Conservation (phyloP, 148 eudicot genomes). For the Amaranthus cruentus region DNA sequence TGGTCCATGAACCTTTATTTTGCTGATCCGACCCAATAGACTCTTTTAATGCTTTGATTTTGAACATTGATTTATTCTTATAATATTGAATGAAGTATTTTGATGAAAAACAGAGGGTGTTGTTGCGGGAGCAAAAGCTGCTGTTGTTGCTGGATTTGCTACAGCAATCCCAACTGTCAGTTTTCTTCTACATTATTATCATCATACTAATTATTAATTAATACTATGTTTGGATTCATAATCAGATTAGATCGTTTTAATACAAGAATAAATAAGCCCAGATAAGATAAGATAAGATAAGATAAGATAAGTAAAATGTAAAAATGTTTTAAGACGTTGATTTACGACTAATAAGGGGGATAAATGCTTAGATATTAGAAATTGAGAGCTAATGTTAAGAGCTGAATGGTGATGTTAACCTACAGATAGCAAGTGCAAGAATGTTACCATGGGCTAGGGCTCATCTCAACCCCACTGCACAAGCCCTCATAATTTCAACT, state of each 20-base stretch:
- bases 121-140: conserved; percentile 91
- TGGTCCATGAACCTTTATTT: no score
- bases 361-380: no score
- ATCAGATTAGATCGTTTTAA: no score
- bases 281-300: no score
- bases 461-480: conserved; percentile 79
- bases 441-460: conserved; percentile 93
- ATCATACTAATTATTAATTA: no score
- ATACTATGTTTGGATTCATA: no score
- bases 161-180: conserved; percentile 83
- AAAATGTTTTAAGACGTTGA: no score
- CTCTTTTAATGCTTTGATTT: not conserved
- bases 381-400: no score
- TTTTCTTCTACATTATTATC: not conserved
- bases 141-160: conserved; percentile 66
- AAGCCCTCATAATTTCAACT: conserved; percentile 85
- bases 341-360: no score
- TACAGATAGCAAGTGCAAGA: conserved; percentile 80
- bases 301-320: no score
- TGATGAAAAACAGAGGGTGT: conserved; percentile 55
- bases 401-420: not conserved
- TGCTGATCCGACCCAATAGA: conserved; percentile 11
- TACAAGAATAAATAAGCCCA: no score
- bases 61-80: not conserved
- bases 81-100: not conserved